A percentile compares a stretch with the other conserved stretches of the same genome.
Conservation (phyloP, 2,329 filamentous ascomycete genomes). For the Colletotrichum simmondsii region DNA sequence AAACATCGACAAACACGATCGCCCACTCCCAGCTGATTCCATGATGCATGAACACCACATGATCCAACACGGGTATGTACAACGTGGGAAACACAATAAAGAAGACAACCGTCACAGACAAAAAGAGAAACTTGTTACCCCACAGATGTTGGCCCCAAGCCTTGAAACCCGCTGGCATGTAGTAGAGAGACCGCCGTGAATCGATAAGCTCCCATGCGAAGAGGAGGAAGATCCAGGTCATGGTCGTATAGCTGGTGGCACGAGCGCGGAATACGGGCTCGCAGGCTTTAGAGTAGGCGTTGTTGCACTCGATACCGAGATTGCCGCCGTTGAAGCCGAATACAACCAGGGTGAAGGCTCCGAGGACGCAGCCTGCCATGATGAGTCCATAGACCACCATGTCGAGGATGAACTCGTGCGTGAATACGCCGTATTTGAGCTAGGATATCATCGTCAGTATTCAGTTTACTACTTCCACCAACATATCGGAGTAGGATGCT, state of each 20-base stretch:
- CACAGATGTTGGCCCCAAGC: slow-evolving; percentile 71
- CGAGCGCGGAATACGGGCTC: slow-evolving; percentile 71
- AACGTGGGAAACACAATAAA: slow-evolving; percentile 47
- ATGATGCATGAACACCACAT: slow-evolving; percentile 62
- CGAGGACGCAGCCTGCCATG: slow-evolving; percentile 62
- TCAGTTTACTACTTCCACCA: no score
- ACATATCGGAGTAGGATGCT: no score
- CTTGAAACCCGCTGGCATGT: slow-evolving; percentile 68
- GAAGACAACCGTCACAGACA: slow-evolving; percentile 54
- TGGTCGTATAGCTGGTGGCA: slow-evolving; percentile 72
- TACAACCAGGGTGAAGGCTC: slow-evolving; percentile 15
- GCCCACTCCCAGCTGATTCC: slow-evolving; percentile 54
- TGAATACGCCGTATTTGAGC: slow-evolving; percentile 62
- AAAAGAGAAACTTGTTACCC: slow-evolving; percentile 57
- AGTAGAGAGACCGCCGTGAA: slow-evolving; percentile 72
- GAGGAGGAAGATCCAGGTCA: slow-evolving; percentile 76
- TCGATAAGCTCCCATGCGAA: slow-evolving; percentile 76
- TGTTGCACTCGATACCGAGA: slow-evolving; percentile 65
- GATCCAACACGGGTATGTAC: slow-evolving; percentile 63
- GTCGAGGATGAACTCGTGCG: slow-evolving; percentile 67
- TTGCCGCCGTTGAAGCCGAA: slow-evolving; percentile 56
- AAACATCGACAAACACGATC: slow-evolving; percentile 56
- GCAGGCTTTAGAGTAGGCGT: slow-evolving; percentile 58
- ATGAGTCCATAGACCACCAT: slow-evolving; percentile 70
- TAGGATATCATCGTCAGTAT: background rate